Evolutionary conservation across 2,329 filamentous ascomycete genomes (phyloP), one percentile per base, ranked within the genome.

Genomic region (Aschersonia sp.): DNA sequence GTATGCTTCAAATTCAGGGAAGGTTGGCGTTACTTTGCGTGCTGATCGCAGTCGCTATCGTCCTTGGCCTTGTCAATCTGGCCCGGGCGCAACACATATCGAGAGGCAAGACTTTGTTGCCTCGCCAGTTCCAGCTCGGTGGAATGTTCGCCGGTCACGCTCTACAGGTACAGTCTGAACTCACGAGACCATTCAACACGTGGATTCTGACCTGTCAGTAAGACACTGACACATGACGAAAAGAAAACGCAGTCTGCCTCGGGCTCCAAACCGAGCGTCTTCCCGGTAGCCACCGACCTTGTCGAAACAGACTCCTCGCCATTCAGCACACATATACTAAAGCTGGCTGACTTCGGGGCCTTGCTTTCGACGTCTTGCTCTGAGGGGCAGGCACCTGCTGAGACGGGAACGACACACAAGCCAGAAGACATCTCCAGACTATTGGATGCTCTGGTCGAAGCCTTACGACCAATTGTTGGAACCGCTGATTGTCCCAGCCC

Each of bases 101-200:
- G 43, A 51, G 22, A 22, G 22, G 22, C 22, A 30, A 45, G 8
- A 33, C 11, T 44, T 49, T 35, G 45, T 32, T 33, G 54, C 46
- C 43, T 31, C 52, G 56, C 5, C 57, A 59, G 42, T 59, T 59
- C 31, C 57, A 58, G 48, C 52, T 58, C 5, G 55, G 52, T 6
- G 55, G 54, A 10, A 45, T 54, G 30, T 30, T 57, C 1, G 51
- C 46, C 8, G 51, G 45, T 9, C 45, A 48, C 10, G 46, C 46
- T 14, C n/a, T 47, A 5, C 42, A 56, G 46, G 57, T 55, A 51
- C 33, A 46, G 42, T 5, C 6, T 12, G 7, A 6, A n/a, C 11
- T 32, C 12, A 30, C 33, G 29, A 44, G 30, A 8, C 32, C 37
- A 33, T n/a, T 6, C 33, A 33, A 44, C 30, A 30, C 29, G 8